Conservation (phyloP, 2,329 filamentous ascomycete genomes). For the Claviceps fusiformis region DNA sequence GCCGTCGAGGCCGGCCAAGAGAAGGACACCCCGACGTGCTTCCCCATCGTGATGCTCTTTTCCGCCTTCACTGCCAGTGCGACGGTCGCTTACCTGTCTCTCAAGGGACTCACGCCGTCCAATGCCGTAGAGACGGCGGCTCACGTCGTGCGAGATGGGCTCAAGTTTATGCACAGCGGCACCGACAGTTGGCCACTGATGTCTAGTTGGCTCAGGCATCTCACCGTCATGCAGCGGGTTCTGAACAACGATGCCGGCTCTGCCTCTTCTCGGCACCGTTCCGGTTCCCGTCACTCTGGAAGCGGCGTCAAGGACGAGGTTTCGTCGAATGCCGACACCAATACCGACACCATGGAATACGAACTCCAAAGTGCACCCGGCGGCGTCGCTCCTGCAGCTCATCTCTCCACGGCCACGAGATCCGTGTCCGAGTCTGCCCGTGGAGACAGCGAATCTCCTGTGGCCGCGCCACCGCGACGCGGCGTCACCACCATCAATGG, state of each 20-base stretch:
- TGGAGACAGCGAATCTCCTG: constrained; percentile 39
- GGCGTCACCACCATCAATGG: constrained; percentile 48
- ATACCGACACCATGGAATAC: constrained; percentile 44
- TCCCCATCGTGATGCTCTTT: constrained; percentile 51
- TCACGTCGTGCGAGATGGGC: constrained; percentile 42
- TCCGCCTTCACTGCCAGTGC: constrained; percentile 47
- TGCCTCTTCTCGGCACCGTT: constrained; percentile 17
- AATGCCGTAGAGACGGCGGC: constrained; percentile 44
- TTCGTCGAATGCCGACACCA: constrained; percentile 40
- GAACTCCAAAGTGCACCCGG: constrained; percentile 26
- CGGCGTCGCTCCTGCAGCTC: constrained; percentile 9
- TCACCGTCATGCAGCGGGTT: constrained; percentile 48
- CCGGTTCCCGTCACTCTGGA: constrained; percentile 13
- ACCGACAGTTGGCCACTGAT: constrained; percentile 47
- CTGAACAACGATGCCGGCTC: constrained; percentile 37
- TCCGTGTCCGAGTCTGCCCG: constrained; percentile 27
- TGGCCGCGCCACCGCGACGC: constrained; percentile 32
- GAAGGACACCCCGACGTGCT: constrained; percentile 45
- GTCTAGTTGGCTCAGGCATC: constrained; percentile 44
- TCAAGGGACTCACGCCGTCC: constrained; percentile 43
- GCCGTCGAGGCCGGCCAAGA: constrained; percentile 42
- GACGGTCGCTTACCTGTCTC: constrained; percentile 47
- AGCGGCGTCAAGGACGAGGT: constrained; percentile 38
- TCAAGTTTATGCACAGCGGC: constrained; percentile 45
- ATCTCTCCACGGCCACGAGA: constrained; percentile 20